phyloP scores from a whole-genome alignment of 768 basidiomycete genomes.

The Dendrothele bispora region DNA sequence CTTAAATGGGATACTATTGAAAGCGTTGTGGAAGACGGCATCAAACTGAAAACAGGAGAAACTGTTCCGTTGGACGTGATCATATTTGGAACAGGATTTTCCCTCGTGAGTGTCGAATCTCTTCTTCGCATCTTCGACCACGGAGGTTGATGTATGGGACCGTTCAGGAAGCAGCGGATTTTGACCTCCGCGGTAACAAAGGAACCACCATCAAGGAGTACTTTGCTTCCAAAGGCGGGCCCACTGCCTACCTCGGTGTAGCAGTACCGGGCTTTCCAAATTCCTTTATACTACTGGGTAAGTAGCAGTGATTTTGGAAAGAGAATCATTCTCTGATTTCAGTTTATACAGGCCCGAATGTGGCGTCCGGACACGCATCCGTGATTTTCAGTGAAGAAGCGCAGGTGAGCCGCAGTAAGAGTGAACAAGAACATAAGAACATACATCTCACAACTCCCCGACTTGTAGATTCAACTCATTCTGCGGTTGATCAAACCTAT shows the following conservation, averaged over 20 bases:
- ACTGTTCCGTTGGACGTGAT: conserved; percentile 55
- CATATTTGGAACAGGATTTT: conserved; percentile 57
- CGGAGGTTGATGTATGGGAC: conserved; percentile 2
- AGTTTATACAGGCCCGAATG: conserved; percentile 48
- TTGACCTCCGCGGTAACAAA: conserved; percentile 41
- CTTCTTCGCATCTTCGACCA: background rate
- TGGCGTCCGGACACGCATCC: conserved; percentile 57
- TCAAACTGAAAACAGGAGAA: conserved; percentile 48
- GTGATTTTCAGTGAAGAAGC: conserved; percentile 55
- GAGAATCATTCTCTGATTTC: too few relatives aligned
- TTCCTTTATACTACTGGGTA: conserved; percentile 48
- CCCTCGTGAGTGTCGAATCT: conserved; percentile 33
- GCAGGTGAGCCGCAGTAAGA: conserved; percentile 37
- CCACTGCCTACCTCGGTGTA: conserved; percentile 53
- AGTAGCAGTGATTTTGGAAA: background rate
- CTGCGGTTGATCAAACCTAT: conserved; percentile 54
- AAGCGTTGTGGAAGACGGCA: conserved; percentile 47
- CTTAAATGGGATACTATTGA: conserved; percentile 50
- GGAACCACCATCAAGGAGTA: conserved; percentile 44
- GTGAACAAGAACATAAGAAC: conserved; percentile 5
- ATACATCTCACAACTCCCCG: conserved; percentile 5
- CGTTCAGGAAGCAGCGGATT: conserved; percentile 34
- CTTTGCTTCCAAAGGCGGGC: conserved; percentile 46
- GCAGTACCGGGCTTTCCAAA: conserved; percentile 60
- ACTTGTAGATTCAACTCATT: conserved; percentile 44